Evolutionary conservation across 805 yeast genomes (phyloP).

Genomic region (Schizosaccharomyces octosporus): DNA sequence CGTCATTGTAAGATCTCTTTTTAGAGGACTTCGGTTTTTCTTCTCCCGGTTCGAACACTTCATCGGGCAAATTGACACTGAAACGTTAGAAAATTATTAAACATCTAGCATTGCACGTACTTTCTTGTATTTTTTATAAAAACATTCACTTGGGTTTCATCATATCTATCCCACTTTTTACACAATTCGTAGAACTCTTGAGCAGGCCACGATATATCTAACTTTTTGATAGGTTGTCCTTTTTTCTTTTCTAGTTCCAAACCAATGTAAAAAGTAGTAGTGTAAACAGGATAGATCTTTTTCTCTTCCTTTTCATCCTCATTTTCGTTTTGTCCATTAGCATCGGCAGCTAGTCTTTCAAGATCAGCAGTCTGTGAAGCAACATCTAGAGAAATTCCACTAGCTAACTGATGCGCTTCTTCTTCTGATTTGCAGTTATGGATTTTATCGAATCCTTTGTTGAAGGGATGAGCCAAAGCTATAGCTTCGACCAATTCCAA

Average conservation of each 20-base stretch:
- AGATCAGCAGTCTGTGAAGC: slow-evolving; percentile 12
- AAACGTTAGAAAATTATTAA: not conserved
- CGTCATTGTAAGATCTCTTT: slow-evolving; percentile 13
- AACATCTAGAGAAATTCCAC: slow-evolving; percentile 26
- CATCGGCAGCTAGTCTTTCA: slow-evolving; percentile 6
- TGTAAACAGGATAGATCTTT: slow-evolving; percentile 20
- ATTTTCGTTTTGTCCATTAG: slow-evolving; percentile 2
- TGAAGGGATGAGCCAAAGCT: slow-evolving; percentile 70
- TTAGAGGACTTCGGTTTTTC: slow-evolving; percentile 44
- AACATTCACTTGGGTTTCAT: slow-evolving; percentile 33
- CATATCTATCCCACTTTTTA: slow-evolving; percentile 43
- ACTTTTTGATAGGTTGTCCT: slow-evolving; percentile 11
- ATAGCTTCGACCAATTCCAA: slow-evolving; percentile 57
- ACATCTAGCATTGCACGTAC: slow-evolving; percentile 8
- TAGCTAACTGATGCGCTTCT: slow-evolving; percentile 31
- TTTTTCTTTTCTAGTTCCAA: slow-evolving; percentile 32
- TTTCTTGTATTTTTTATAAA: slow-evolving; percentile 49
- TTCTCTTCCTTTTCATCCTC: slow-evolving; percentile 10
- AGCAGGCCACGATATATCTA: slow-evolving; percentile 76
- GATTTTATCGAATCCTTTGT: slow-evolving; percentile 41
- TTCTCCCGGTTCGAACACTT: slow-evolving; percentile 65
- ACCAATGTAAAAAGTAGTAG: slow-evolving; percentile 65
- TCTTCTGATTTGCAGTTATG: slow-evolving; percentile 26
- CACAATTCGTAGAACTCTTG: slow-evolving; percentile 67
- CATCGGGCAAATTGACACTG: slow-evolving; percentile 51